These are phyloP conservation scores for Bolboschoenoplectus hybrid DNA, from an alignment of 202 grass and related monocot genomes.

Conservation along the genomic window DNA sequence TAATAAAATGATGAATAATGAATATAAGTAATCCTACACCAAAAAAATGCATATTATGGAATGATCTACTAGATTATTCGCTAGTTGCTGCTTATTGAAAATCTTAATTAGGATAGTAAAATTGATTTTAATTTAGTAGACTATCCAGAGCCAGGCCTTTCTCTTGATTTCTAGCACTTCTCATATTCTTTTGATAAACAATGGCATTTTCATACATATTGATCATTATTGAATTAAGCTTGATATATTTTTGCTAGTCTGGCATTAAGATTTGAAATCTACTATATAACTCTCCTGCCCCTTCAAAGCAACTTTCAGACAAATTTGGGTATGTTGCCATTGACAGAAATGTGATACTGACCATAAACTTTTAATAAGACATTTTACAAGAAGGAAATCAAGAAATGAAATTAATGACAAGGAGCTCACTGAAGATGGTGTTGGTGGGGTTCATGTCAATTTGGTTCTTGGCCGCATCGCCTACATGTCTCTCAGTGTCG, in stretches of 20 bases:
- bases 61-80: not conserved
- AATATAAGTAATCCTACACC: not conserved
- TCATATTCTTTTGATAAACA: not conserved
- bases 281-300: not conserved
- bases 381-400: not conserved
- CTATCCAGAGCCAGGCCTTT: not conserved
- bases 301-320: not conserved
- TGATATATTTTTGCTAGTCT: not conserved
- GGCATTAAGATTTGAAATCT: not conserved
- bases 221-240: not conserved
- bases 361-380: not conserved
- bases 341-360: not conserved
- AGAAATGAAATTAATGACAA: not conserved
- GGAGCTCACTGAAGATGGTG: slow-evolving; percentile 61
- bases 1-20: not conserved
- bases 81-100: not conserved
- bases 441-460: slow-evolving; percentile 74
- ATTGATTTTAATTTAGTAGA: not conserved
- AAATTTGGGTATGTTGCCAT: not conserved
- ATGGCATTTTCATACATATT: not conserved
- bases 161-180: not conserved
- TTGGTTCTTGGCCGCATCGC: slow-evolving; percentile 87
- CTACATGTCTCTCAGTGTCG: slow-evolving; percentile 75
- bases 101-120: not conserved
- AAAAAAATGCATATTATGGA: not conserved